These are phyloP conservation scores for Fusarium kyushuense DNA, from an alignment of 2,329 filamentous ascomycete species.

Conservation along the genomic window DNA sequence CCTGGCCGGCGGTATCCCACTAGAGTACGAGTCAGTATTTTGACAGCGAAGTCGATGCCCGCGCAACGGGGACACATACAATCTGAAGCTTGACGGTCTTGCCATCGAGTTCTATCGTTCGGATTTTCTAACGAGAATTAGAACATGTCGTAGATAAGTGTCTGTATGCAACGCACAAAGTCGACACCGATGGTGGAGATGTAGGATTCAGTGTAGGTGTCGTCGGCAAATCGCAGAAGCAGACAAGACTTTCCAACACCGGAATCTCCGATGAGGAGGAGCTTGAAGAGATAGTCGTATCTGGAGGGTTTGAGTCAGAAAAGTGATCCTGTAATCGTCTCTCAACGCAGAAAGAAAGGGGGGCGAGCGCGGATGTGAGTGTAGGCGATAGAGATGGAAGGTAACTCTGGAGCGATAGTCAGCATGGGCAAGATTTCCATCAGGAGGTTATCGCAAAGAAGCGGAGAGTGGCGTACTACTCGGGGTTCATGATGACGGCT, in stretches of 20 bases:
- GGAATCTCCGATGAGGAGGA: constrained; percentile 99
- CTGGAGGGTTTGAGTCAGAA: constrained; percentile 62
- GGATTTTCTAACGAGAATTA: constrained; percentile 83
- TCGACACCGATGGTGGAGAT: constrained; percentile 99
- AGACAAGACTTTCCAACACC: constrained; percentile 99
- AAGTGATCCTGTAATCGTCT: constrained; percentile 29
- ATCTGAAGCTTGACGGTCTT: constrained; percentile 99
- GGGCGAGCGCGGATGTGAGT: constrained; percentile 1
- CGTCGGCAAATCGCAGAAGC: constrained; percentile 96
- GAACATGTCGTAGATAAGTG: constrained; percentile 14
- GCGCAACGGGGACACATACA: constrained; percentile 67
- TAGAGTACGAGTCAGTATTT: constrained; percentile 54
- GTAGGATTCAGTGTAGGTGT: constrained; percentile 99
- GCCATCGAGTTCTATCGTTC: constrained; percentile 98
- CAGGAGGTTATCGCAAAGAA: constrained; percentile 51
- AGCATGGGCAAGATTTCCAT: constrained; percentile 41
- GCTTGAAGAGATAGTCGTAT: constrained; percentile 99
- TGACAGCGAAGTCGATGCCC: not conserved
- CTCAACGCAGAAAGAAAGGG: constrained; percentile 3
- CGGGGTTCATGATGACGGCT: constrained; percentile 82
- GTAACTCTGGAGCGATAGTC: constrained; percentile 47
- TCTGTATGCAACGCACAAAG: constrained; percentile 75
- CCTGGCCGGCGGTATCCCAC: constrained; percentile 99
- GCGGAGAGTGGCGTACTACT: constrained; percentile 76
- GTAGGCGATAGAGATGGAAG: constrained; percentile 15